Base-by-base conservation (phyloP, 2,329 filamentous ascomycete species). In the Alternaria hordeiaustralica region DNA sequence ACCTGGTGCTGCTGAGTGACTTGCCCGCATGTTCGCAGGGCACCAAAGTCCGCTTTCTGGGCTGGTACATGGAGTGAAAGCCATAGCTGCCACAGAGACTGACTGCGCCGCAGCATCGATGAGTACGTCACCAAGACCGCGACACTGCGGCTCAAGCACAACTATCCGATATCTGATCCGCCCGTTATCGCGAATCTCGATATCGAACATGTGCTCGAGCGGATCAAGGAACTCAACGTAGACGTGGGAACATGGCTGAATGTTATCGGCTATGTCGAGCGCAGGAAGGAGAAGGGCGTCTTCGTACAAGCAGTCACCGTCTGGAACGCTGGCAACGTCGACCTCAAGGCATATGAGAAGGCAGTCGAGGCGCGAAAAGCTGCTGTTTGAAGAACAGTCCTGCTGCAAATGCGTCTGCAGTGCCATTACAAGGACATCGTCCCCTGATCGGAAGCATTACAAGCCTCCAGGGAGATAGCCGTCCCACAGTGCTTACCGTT, bases 41-140 rank as follows among this genome's bases (percentile, higher is more conserved):
- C n/a, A 87, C 89, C n/a, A 98, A 98, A 82, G 90, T 97, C 64
- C 90, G 95, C 65, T 97, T 98, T 79, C 82, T 98, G 55, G 94
- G 93, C 80, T 97, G 94, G 95, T 97, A 86, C 82, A n/a, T 33
- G 11, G 46, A 28, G 20, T 53, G 15, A 4, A 20, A n/a, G 21
- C n/a, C 9, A 46, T 30, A 23, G 21, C 41, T 50, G 20, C 18
- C 56, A 57, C 60, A 43, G 33, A 46, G 45, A 64, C 69, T 65
- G 58, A 73, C 58, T 26, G 13, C 61, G 36, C 33, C 8, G 41
- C 74, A 91, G 89, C 73, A 86, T 92, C 33, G 84, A 86, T 41
- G 79, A 82, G 33, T 92, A 92, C 72, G 78, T 85, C 56, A 83
- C 85, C 46, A 70, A 81, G 13, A 86, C 84, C 9, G 94, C 87